Evolutionary conservation across 108 stramenopile species (phyloP).

Genomic region (Pseudonitzschia delicatissima): DNA sequence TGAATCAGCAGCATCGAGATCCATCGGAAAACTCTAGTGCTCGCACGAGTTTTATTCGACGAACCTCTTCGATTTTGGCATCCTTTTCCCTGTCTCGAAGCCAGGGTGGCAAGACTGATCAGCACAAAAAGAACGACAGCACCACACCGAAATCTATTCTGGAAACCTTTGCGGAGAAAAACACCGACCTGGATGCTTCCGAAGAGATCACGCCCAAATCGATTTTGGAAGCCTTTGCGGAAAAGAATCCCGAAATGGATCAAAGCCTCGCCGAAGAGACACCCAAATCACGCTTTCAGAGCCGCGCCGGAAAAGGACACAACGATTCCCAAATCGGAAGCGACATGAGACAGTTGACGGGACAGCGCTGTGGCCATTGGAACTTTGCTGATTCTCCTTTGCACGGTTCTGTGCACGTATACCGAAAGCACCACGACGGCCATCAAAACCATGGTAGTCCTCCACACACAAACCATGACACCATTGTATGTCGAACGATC

Average conservation of each 20-base stretch:
- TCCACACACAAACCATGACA: slow-evolving; percentile 49
- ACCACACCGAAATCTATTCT: neutral
- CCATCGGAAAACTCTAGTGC: too few relatives aligned
- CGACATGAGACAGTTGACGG: slow-evolving; percentile 76
- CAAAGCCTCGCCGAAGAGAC: too few relatives aligned
- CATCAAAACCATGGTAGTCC: slow-evolving; percentile 43
- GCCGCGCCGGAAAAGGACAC: slow-evolving; percentile 19
- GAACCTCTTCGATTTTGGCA: too few relatives aligned
- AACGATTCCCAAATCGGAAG: slow-evolving; percentile 58
- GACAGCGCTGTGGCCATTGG: slow-evolving; percentile 74
- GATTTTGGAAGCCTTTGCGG: too few relatives aligned
- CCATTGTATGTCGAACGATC: slow-evolving; percentile 32
- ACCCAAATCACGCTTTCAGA: slow-evolving; percentile 26
- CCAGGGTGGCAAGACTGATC: too few relatives aligned
- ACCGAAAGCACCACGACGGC: slow-evolving; percentile 26
- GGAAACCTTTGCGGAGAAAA: slow-evolving; percentile 9
- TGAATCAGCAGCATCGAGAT: too few relatives aligned
- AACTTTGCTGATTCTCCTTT: slow-evolving; percentile 45
- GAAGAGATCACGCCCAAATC: neutral
- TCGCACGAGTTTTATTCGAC: too few relatives aligned
- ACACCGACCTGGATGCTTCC: neutral
- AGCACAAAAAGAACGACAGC: too few relatives aligned
- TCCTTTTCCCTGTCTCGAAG: too few relatives aligned
- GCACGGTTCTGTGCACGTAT: slow-evolving; percentile 58
- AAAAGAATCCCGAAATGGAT: too few relatives aligned